Base-by-base conservation (phyloP, 2,329 filamentous ascomycete genomes). In the Cordyceps militaris region DNA sequence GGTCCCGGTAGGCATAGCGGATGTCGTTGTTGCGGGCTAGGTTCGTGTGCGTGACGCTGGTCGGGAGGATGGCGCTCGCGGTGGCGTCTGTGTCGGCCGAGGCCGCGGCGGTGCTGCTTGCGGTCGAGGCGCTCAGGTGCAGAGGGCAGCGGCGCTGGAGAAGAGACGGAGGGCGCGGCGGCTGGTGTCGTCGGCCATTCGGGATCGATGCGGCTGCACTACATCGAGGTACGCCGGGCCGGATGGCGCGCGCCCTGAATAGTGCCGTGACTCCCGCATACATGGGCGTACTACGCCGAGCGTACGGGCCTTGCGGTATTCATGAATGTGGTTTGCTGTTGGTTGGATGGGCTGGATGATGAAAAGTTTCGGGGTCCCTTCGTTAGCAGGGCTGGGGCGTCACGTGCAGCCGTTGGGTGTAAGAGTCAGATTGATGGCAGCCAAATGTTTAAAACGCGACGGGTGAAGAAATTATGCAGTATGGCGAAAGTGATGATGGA, bases 211-310 rank as follows among this genome's bases (percentile, higher is more conserved):
- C 36, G 46, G 26, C 46, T 42, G 46, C 32, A 43, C 38, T 50
- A 23, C 36, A 23, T 44, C 55, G 46, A 43, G 46, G 46, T 42
- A 28, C 55, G 21, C 36, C 55, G 38, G 44, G 47, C 46, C 55
- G 36, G 3, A 44, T 21, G 47, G 46, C 38, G 13, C 36, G 55
- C 38, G 55, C 14, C 55, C 55, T 57, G 38, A 57, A 26, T 34
- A 44, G 28, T 57, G 47, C 46, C 46, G 46, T 43, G 28, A 57
- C 38, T 50, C 46, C 55, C 38, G 55, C 55, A 57, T 57, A 57
- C 55, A 57, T 57, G 55, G 46, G 55, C 55, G 46, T 57, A 38
- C 38, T 42, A 40, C 38, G 55, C 55, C 55, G 55, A 24, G 23
- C 14, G 11, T 24, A 11, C 23, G 24, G 3, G 11, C 26, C 10